Evolutionary conservation across 768 basidiomycete species (phyloP), one percentile per base, ranked within the genome.

Genomic region (Leucocoprinus birnbaumii): DNA sequence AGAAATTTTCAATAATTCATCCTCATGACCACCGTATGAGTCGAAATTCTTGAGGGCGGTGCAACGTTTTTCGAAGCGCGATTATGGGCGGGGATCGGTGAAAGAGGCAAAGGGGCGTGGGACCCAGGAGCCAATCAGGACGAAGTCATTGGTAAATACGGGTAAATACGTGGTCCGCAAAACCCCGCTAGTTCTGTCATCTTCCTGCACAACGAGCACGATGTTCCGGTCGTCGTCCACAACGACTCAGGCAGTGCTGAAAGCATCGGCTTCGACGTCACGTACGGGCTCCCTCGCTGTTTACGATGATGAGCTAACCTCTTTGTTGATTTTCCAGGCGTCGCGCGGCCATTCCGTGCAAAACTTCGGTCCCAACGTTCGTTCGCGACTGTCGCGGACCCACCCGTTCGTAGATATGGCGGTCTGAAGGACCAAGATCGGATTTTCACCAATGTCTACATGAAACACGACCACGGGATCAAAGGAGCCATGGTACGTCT

Each of bases 401-500:
- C 91, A n/a, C 95, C 94, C 26, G 90, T 95, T 18, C 80, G 94
- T 60, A 84, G 83, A 58, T 96, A 98, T 65, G 96, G 96, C 22
- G 95, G 95, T 0, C 77, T 98, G 59, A 94, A 89, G 70, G 96
- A 98, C 74, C 91, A 94, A 65, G 91, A 93, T 70, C 84, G 91
- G 45, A 94, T 94, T 59, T 98, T 98, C 65, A 94, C 91, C 38
- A 98, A 97, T 68, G 84, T 84, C 1, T 96, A 88, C 66, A 87
- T 82, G 65, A 80, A 82, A 56, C 92, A 95, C 67, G 96, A 98
- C 65, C 89, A 93, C 67, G 88, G 93, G 13, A 70, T 99, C 48
- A 98, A 97, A 72, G 96, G 96, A 40, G 96, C 96, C 19, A 67
- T 82, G 82, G 94, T 94, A 53, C 55, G 85, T 70, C 22, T 14